Percentiles rank a stretch among this genome's conserved stretches.
These are phyloP conservation scores for Lanmaoa rubissima DNA, from an alignment of 768 basidiomycete species.

Conservation along the genomic window DNA sequence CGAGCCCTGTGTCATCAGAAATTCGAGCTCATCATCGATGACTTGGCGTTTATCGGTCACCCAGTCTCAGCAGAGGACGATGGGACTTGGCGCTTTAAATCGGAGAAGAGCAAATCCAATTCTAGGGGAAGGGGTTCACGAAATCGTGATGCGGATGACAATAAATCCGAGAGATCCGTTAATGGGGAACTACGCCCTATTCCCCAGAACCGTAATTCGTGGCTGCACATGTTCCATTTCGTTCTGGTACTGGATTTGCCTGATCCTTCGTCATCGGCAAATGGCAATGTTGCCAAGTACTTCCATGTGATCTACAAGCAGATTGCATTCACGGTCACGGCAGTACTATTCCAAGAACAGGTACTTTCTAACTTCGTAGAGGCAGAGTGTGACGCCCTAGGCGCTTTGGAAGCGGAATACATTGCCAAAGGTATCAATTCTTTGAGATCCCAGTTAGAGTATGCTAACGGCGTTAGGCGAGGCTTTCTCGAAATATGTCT, in stretches of 20 bases:
- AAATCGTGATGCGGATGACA: slow-evolving; percentile 39
- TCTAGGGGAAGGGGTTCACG: slow-evolving; percentile 58
- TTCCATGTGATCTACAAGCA: slow-evolving; percentile 89
- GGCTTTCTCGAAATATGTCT: slow-evolving; percentile 53
- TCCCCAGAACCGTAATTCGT: slow-evolving; percentile 37
- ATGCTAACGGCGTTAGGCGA: slow-evolving; percentile 44
- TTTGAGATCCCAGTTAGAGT: not conserved
- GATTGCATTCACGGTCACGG: slow-evolving; percentile 85
- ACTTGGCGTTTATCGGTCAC: slow-evolving; percentile 91
- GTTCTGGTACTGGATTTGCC: slow-evolving; percentile 86
- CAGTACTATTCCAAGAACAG: slow-evolving; percentile 91
- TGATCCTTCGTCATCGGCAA: slow-evolving; percentile 82
- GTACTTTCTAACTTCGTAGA: slow-evolving; percentile 85
- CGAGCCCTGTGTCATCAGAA: slow-evolving; percentile 86
- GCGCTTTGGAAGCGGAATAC: slow-evolving; percentile 67
- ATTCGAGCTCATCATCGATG: slow-evolving; percentile 90
- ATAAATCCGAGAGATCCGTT: slow-evolving; percentile 31
- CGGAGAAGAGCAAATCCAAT: slow-evolving; percentile 51
- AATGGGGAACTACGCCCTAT: slow-evolving; percentile 34
- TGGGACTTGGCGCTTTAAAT: slow-evolving; percentile 72
- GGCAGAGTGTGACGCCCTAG: slow-evolving; percentile 69
- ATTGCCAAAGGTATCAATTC: slow-evolving; percentile 62
- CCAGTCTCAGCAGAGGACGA: slow-evolving; percentile 80
- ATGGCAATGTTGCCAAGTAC: slow-evolving; percentile 73
- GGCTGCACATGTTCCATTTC: slow-evolving; percentile 80